Percentiles rank a stretch among this genome's conserved stretches.
phyloP scores from a whole-genome alignment of 768 basidiomycete species.

The Boletales sp. region DNA sequence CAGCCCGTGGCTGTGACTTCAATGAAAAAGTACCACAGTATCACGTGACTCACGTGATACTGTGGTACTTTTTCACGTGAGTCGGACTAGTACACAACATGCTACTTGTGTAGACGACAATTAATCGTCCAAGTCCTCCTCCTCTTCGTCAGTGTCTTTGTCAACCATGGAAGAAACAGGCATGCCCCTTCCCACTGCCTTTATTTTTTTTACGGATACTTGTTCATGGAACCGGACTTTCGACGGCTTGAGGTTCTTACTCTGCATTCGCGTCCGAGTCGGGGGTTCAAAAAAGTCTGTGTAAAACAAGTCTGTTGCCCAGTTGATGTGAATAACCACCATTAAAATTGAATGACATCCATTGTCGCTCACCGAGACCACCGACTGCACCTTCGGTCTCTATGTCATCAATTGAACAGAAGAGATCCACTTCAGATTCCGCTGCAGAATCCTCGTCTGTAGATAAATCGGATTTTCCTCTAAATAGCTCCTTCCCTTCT shows the following conservation, averaged over 20 bases:
- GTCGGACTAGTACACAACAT: too few relatives aligned
- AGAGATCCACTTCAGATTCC: conserved; percentile 62
- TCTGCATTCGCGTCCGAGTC: conserved; percentile 8
- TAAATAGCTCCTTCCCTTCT: conserved; percentile 60
- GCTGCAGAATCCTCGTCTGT: conserved; percentile 50
- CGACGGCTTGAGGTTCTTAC: conserved; percentile 18
- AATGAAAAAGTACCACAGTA: not conserved
- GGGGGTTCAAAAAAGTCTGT: conserved; percentile 80
- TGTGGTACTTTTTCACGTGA: conserved; percentile 5
- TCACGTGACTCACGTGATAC: conserved; percentile 16
- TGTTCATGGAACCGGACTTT: conserved; percentile 79
- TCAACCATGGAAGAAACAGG: conserved; percentile 43
- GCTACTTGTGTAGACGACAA: too few relatives aligned
- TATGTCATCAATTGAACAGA: conserved; percentile 51
- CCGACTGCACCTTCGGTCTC: conserved; percentile 42
- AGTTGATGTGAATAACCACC: conserved; percentile 1
- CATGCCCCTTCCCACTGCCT: conserved; percentile 62
- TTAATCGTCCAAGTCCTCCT: conserved; percentile 28
- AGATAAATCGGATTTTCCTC: conserved; percentile 54
- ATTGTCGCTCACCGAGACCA: conserved; percentile 35
- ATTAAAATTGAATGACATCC: not conserved
- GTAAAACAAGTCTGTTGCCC: conserved; percentile 58
- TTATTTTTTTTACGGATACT: conserved; percentile 80
- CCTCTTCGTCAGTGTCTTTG: conserved; percentile 35
- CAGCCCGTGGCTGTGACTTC: not conserved